phyloP scores from a whole-genome alignment of 257 asterid species.

The Solanum pinnatisectum region DNA sequence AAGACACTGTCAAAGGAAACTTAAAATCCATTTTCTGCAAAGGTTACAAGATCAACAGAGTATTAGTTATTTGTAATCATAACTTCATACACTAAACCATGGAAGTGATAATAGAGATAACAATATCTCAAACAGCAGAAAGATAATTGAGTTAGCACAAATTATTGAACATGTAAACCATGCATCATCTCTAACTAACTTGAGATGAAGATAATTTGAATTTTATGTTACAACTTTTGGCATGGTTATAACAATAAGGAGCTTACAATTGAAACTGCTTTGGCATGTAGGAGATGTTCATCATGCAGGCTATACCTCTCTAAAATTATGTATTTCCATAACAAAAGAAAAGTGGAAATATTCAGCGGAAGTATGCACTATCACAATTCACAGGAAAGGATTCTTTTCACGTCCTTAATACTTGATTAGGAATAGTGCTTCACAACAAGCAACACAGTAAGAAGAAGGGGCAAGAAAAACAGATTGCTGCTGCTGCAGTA shows the following conservation, averaged over 20 bases:
- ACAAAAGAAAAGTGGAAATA: neutral
- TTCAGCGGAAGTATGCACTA: neutral
- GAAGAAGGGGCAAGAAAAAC: neutral
- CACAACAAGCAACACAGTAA: neutral
- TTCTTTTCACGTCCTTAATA: neutral
- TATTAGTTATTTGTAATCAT: neutral
- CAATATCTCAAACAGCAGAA: neutral
- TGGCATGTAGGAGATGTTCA: neutral
- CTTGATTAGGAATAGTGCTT: neutral
- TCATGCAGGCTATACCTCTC: neutral
- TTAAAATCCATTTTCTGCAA: conserved; percentile 36
- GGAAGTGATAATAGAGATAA: neutral
- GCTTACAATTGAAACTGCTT: neutral
- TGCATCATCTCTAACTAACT: neutral
- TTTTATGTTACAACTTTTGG: neutral
- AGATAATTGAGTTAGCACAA: neutral
- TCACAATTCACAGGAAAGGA: neutral
- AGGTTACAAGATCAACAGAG: neutral
- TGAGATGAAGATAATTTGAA: neutral
- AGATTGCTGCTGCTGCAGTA: neutral
- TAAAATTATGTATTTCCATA: neutral
- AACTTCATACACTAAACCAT: neutral
- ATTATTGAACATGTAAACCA: neutral
- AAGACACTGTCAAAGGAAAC: conserved; percentile 41
- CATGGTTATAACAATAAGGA: neutral